Conservation (phyloP, 2,329 filamentous ascomycete genomes). For the Whalleya microplaca region DNA sequence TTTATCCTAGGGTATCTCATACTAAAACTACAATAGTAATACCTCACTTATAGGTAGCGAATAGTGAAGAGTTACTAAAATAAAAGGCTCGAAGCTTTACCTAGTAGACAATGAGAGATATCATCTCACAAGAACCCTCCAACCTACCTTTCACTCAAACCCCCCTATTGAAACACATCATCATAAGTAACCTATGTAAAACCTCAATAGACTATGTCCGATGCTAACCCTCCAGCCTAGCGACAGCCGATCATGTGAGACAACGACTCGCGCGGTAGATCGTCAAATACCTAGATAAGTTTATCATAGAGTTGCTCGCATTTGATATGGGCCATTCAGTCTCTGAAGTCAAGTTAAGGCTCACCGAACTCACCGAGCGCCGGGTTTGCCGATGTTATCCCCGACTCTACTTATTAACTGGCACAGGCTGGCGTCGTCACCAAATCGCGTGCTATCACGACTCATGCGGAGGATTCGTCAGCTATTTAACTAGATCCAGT, state of each 20-base stretch:
- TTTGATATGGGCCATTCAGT: not conserved
- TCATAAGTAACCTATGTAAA: too few relatives aligned
- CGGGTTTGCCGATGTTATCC: slow-evolving; percentile 3
- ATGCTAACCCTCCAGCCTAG: too few relatives aligned
- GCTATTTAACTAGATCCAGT: not conserved
- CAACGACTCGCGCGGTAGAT: slow-evolving; percentile 1
- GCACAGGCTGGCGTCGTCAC: slow-evolving; percentile 11
- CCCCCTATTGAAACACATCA: too few relatives aligned
- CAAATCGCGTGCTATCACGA: not conserved
- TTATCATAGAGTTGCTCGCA: slow-evolving; percentile 17
- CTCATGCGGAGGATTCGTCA: slow-evolving; percentile 4
- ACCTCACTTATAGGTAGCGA: not conserved
- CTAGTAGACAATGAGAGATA: too few relatives aligned
- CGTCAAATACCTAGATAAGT: not conserved
- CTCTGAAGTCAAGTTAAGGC: slow-evolving; percentile 4
- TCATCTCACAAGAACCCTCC: too few relatives aligned
- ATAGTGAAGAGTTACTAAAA: not conserved
- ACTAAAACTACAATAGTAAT: not conserved
- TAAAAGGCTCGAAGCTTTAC: too few relatives aligned
- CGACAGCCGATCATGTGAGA: not conserved
- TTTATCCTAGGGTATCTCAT: not conserved
- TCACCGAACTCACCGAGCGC: slow-evolving; percentile 10
- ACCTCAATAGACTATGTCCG: too few relatives aligned
- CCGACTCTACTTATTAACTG: not conserved
- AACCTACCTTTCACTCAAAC: too few relatives aligned